Conservation (phyloP, 139 green algal species). For the Dunaliella primolecta region DNA sequence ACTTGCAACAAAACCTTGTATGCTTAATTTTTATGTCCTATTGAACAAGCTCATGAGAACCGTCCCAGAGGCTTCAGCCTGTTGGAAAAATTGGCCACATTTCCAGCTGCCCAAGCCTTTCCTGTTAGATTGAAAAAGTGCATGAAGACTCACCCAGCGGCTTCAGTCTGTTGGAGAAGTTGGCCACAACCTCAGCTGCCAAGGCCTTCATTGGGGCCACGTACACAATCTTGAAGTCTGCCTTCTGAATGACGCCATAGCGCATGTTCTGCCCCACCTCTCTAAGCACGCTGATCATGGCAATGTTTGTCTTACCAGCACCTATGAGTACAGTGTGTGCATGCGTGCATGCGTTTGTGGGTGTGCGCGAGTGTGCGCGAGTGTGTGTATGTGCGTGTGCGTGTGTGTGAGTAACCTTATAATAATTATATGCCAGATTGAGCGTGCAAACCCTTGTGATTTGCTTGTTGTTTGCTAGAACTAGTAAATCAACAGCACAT, state of each 20-base stretch:
- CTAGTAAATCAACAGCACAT: too few relatives aligned
- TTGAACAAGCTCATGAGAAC: too few relatives aligned
- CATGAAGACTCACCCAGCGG: slow-evolving; percentile 64
- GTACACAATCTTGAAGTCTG: slow-evolving; percentile 92
- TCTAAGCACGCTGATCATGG: slow-evolving; percentile 94
- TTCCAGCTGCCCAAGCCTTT: background rate
- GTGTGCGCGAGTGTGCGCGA: slow-evolving; percentile 4
- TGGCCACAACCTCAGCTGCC: slow-evolving; percentile 80
- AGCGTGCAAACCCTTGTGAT: too few relatives aligned
- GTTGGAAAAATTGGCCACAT: background rate
- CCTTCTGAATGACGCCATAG: slow-evolving; percentile 64
- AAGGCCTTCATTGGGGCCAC: slow-evolving; percentile 99
- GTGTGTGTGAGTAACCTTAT: too few relatives aligned
- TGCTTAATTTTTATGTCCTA: too few relatives aligned
- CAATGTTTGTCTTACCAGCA: slow-evolving; percentile 99
- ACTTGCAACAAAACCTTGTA: too few relatives aligned
- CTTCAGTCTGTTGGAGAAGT: slow-evolving; percentile 80
- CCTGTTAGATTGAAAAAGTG: background rate
- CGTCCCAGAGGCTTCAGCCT: too few relatives aligned
- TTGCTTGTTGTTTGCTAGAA: too few relatives aligned
- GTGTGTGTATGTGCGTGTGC: background rate
- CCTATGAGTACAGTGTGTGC: slow-evolving; percentile 34
- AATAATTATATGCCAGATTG: too few relatives aligned
- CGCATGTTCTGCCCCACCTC: slow-evolving; percentile 78
- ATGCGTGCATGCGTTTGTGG: background rate